Percentiles rank a stretch among this genome's conserved stretches.
phyloP scores from a whole-genome alignment of 2,329 filamentous ascomycete genomes.

The Diaporthe vexans region DNA sequence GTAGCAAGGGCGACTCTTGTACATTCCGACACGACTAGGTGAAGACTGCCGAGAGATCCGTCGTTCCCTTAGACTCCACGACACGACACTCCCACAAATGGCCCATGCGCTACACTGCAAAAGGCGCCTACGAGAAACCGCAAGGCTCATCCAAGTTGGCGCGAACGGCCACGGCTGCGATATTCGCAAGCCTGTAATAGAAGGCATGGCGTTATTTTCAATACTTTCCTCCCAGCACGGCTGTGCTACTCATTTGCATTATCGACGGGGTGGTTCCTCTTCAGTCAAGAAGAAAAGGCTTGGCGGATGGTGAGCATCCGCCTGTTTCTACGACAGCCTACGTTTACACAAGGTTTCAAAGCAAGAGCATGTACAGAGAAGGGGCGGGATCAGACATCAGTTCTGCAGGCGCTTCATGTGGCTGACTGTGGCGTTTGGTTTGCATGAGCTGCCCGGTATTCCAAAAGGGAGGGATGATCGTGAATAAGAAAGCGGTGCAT shows the following conservation, averaged over 20 bases:
- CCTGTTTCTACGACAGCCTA: neutral
- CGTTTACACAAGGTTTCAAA: neutral
- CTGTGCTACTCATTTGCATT: conserved; percentile 6
- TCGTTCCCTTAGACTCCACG: neutral
- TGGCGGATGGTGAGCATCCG: neutral
- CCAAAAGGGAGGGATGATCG: conserved; percentile 11
- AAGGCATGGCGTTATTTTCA: neutral
- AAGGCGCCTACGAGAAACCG: neutral
- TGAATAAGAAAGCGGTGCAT: conserved; percentile 19
- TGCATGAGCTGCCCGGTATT: conserved; percentile 21
- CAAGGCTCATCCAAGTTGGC: neutral
- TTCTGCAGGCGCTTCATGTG: neutral
- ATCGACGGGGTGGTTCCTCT: neutral
- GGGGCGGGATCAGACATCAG: neutral
- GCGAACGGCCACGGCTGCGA: neutral
- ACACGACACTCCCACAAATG: neutral
- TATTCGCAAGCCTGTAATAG: neutral
- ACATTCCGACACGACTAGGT: conserved; percentile 77
- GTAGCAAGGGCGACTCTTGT: conserved; percentile 80
- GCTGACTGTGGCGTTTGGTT: conserved; percentile 29
- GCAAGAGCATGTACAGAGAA: neutral
- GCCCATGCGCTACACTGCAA: too few relatives aligned
- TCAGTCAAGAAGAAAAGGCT: neutral
- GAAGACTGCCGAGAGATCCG: neutral
- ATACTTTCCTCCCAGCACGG: neutral